Evolutionary conservation across 1,284 basidiomycete genomes (phyloP), one percentile per base, ranked within the genome.

Genomic region (Irpex rosettiformis): DNA sequence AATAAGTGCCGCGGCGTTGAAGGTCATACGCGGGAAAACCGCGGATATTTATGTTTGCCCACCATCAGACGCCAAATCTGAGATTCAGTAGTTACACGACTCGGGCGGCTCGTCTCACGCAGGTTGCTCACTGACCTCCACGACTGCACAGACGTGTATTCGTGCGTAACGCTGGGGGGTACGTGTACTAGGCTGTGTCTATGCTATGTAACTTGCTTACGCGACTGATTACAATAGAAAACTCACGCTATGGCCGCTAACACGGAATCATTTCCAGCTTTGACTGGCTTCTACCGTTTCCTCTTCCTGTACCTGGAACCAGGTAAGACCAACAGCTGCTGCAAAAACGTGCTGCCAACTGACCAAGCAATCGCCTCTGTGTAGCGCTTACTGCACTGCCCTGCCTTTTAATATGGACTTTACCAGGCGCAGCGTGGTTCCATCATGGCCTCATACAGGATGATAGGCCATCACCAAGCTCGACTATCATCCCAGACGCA

Each of bases 301-400:
- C 72, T 89, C 8, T 91, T 89, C 68, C 72, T 90, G 30, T 83
- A 89, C 67, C 68, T 89, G 13, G 89, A 91, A 69, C 89, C 88
- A 42, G 66, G 88, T 88, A 60, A 63, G 78, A 68, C n/a, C 56
- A 16, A 18, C 27, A 18, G 10, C 21, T 8, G 21, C 13, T n/a
- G 25, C 27, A n/a, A 29, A 55, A 5, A 21, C 24, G 16, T 45
- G 37, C 29, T 11, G 22, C 1, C 16, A 10, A 56, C 33, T 52
- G 3, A 52, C 16, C 40, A n/a, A 37, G 11, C 49, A 52, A 13
- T 24, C n/a, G n/a, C n/a, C 22, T 18, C 45, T 24, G 16, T 24
- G 0, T 62, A 87, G 86, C 79, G 22, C 83, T 84, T 5, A 88
- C 85, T 0, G 73, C 86, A 25, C 66, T 78, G 3, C 84, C 88